These are phyloP conservation scores for Fusarium sp. DNA, from an alignment of 2,329 filamentous ascomycete genomes.

Conservation along the genomic window DNA sequence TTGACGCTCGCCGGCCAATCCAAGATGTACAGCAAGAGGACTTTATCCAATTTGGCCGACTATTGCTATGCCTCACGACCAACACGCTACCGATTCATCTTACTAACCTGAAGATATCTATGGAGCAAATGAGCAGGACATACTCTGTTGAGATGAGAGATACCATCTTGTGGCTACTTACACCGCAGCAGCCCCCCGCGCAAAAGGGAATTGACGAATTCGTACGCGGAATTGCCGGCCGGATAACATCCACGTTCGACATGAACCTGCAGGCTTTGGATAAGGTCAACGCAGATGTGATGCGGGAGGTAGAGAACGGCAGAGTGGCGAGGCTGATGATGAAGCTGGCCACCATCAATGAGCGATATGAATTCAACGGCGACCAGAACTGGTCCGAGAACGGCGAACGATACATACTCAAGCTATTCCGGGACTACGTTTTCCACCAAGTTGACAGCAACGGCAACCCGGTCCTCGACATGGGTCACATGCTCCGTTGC, in stretches of 20 bases:
- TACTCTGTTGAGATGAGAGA: conserved; percentile 85
- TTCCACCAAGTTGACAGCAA: conserved; percentile 94
- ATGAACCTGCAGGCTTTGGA: conserved; percentile 84
- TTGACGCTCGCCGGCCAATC: conserved; percentile 75
- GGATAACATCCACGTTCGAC: conserved; percentile 81
- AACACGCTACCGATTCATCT: conserved; percentile 67
- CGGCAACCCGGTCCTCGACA: conserved; percentile 84
- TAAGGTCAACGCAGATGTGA: conserved; percentile 76
- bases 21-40: conserved; percentile 89
- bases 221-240: conserved; percentile 80
- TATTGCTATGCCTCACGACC: conserved; percentile 85
- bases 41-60: conserved; percentile 82
- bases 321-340: conserved; percentile 81
- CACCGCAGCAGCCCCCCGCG: conserved; percentile 65
- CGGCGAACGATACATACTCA: conserved; percentile 91
- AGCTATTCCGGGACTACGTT: conserved; percentile 95
- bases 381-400: conserved; percentile 89
- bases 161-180: conserved; percentile 84
- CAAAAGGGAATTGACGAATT: conserved; percentile 84
- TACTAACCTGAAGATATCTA: conserved; percentile 74
- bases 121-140: conserved; percentile 80
- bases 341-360: conserved; percentile 90
- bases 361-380: conserved; percentile 85
- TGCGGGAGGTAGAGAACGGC: conserved; percentile 89
- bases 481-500: conserved; percentile 87